phyloP scores from a whole-genome alignment of 2,329 filamentous ascomycete species.

The Diaporthe citrichinensis region DNA sequence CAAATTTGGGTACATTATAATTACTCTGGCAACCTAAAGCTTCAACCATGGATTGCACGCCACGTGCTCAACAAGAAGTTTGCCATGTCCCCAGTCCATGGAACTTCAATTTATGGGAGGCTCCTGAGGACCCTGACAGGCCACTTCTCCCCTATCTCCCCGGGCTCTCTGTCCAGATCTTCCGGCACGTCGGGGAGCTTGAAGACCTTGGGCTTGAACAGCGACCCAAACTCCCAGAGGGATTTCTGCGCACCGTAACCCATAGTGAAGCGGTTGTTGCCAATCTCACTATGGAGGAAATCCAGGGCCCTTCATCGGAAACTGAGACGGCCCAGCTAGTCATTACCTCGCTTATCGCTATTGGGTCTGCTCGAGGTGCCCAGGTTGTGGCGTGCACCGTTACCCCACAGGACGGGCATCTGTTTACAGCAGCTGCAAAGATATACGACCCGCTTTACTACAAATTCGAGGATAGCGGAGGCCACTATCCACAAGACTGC shows the following conservation, averaged over 20 bases:
- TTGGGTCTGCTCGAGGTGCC: neutral
- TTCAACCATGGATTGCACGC: too few species aligned
- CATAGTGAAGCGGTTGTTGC: neutral
- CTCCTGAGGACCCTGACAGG: neutral
- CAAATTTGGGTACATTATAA: too few species aligned
- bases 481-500: neutral
- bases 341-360: neutral
- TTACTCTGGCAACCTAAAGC: too few species aligned
- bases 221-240: neutral
- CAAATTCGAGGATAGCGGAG: neutral
- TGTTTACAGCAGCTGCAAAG: neutral
- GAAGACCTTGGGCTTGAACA: neutral
- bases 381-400: neutral
- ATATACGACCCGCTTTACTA: neutral
- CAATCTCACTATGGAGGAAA: neutral
- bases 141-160: neutral
- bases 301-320: neutral
- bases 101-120: neutral
- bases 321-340: neutral
- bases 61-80: too few species aligned
- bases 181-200: neutral
- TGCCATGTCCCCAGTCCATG: too few species aligned
- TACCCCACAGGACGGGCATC: neutral
- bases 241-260: neutral
- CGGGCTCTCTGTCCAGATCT: neutral